Conservation (phyloP, 164 flowering plant genomes). For the Protea cynaroides region DNA sequence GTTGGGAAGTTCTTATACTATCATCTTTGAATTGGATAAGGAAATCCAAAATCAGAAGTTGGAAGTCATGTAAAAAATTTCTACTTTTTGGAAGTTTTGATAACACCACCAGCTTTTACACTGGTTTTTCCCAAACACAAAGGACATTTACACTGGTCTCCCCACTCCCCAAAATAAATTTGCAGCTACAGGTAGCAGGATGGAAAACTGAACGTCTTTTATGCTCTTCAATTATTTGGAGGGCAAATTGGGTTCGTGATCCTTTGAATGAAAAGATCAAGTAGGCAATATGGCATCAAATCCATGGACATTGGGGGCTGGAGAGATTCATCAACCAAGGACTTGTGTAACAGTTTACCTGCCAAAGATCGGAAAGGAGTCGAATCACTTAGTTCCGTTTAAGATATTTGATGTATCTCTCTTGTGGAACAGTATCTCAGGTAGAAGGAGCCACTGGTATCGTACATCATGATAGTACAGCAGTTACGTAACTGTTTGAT, state of each 20-base stretch:
- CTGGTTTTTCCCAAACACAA: not conserved
- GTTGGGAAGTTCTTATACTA: not conserved
- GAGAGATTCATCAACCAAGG: too few relatives aligned
- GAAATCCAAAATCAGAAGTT: too few relatives aligned
- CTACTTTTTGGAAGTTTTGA: too few relatives aligned
- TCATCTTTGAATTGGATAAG: not conserved
- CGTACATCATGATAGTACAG: too few relatives aligned
- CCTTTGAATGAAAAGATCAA: constrained; percentile 42
- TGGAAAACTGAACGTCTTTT: constrained; percentile 90
- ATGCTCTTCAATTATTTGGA: constrained; percentile 71
- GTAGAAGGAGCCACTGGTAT: too few relatives aligned
- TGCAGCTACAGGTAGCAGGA: constrained; percentile 67
- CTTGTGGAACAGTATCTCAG: too few relatives aligned
- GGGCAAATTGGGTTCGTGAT: constrained; percentile 46
- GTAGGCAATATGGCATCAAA: constrained; percentile 17
- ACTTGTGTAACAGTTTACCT: too few relatives aligned
- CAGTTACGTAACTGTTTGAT: not conserved
- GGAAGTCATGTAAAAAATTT: too few relatives aligned
- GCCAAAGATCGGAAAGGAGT: not conserved
- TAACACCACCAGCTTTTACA: not conserved
- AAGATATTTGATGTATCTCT: not conserved
- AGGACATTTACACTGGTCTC: not conserved
- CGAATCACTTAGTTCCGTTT: not conserved
- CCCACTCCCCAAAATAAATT: constrained; percentile 3
- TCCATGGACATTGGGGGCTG: not conserved